A percentile compares a stretch with the other conserved stretches of the same genome.
Conservation (phyloP, 345 rosid genomes). For the Camelina hispida region DNA sequence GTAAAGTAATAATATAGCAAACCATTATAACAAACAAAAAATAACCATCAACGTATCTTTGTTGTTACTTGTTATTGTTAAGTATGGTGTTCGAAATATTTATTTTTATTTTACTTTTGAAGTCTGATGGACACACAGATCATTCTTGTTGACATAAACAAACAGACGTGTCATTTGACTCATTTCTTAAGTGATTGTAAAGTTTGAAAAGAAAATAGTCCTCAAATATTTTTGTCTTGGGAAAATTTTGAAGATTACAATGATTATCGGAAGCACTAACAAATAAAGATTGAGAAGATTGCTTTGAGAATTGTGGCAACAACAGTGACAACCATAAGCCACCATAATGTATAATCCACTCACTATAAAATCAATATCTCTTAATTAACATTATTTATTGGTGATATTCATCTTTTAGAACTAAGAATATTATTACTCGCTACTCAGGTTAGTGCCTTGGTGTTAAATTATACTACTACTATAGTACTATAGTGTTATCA, state of each 20-base stretch:
- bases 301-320: conserved; percentile 35
- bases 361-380: background rate
- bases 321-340: conserved; percentile 21
- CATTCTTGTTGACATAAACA: too few species aligned
- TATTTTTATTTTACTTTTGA: too few species aligned
- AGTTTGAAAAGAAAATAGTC: too few species aligned
- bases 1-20: background rate
- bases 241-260: too few species aligned
- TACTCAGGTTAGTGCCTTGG: too few species aligned
- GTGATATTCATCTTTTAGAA: background rate
- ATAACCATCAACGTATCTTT: background rate
- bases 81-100: too few species aligned
- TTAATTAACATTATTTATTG: background rate
- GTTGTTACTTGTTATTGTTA: too few species aligned
- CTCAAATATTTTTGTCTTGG: too few species aligned
- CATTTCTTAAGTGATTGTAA: too few species aligned
- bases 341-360: background rate
- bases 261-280: background rate
- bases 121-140: too few species aligned
- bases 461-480: too few species aligned
- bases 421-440: background rate
- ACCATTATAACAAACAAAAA: background rate
- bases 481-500: background rate
- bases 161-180: too few species aligned
- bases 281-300: background rate